Percentiles rank a stretch among this genome's conserved stretches.
phyloP scores from a whole-genome alignment of 768 basidiomycete species.

The Boletus edulis region DNA sequence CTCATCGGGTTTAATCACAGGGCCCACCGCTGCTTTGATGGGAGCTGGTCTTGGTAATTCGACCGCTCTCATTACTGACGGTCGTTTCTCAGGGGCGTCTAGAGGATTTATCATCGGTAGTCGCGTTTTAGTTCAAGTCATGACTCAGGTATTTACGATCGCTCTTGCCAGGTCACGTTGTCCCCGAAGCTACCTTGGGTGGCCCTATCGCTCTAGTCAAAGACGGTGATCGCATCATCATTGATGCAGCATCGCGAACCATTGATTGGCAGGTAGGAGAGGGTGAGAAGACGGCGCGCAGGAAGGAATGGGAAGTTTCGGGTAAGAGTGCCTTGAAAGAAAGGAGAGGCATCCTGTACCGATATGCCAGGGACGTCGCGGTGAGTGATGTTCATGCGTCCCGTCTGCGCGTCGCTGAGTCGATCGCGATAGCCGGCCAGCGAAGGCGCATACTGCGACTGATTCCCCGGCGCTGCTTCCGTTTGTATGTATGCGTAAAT shows the following conservation, averaged over 20 bases:
- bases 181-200: constrained; percentile 69
- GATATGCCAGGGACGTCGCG: constrained; percentile 84
- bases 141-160: constrained; percentile 39
- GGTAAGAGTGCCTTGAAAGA: constrained; percentile 64
- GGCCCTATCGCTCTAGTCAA: constrained; percentile 86
- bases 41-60: constrained; percentile 79
- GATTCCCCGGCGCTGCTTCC: constrained; percentile 12
- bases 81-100: constrained; percentile 84
- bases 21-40: constrained; percentile 81
- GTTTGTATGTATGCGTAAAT: constrained; percentile 2
- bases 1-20: constrained; percentile 28
- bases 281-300: constrained; percentile 59
- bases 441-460: constrained; percentile 82
- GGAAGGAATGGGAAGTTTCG: constrained; percentile 66
- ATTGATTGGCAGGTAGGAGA: constrained; percentile 76
- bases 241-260: constrained; percentile 61
- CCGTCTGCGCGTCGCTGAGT: constrained; percentile 3
- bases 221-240: constrained; percentile 77
- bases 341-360: constrained; percentile 69
- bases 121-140: not conserved
- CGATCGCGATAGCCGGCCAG: constrained; percentile 61
- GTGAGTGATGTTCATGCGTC: constrained; percentile 47
- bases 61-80: constrained; percentile 85
- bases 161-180: constrained; percentile 49
- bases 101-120: constrained; percentile 61